These are phyloP conservation scores for Coniochaeta sp. DNA, from an alignment of 2,329 filamentous ascomycete species.

Conservation along the genomic window DNA sequence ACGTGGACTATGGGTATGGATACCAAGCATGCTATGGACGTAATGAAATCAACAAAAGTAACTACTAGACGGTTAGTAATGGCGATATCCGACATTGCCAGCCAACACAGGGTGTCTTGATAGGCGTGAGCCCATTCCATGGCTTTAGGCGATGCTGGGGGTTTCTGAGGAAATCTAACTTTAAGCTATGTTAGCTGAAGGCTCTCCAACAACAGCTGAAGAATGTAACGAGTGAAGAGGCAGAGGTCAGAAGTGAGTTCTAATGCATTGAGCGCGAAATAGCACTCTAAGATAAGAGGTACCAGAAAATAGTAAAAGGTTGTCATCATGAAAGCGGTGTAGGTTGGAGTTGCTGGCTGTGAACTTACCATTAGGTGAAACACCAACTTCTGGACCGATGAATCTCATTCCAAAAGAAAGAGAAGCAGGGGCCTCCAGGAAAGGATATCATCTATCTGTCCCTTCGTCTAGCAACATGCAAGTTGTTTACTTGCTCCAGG, in stretches of 20 bases:
- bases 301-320: constrained; percentile 79
- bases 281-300: constrained; percentile 88
- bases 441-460: background rate
- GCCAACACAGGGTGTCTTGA: background rate
- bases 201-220: background rate
- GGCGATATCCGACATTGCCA: background rate
- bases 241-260: constrained; percentile 69
- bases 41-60: too few species aligned
- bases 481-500: background rate
- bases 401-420: background rate
- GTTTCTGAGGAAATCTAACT: background rate
- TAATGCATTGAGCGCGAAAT: constrained; percentile 66
- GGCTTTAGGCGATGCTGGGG: background rate
- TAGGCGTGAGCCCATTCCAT: background rate
- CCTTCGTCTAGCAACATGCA: too few species aligned
- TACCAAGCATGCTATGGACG: background rate
- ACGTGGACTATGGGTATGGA: background rate
- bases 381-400: background rate
- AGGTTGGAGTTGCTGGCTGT: constrained; percentile 6
- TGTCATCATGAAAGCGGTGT: constrained; percentile 20
- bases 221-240: constrained; percentile 1
- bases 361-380: constrained; percentile 24
- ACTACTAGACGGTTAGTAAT: background rate
- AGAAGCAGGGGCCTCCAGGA: background rate
- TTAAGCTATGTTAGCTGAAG: constrained; percentile 10